A percentile compares a stretch with the other conserved stretches of the same genome.
Evolutionary conservation across 1,139 yeast genomes (phyloP).

Genomic region (Debaryomyces sp.): DNA sequence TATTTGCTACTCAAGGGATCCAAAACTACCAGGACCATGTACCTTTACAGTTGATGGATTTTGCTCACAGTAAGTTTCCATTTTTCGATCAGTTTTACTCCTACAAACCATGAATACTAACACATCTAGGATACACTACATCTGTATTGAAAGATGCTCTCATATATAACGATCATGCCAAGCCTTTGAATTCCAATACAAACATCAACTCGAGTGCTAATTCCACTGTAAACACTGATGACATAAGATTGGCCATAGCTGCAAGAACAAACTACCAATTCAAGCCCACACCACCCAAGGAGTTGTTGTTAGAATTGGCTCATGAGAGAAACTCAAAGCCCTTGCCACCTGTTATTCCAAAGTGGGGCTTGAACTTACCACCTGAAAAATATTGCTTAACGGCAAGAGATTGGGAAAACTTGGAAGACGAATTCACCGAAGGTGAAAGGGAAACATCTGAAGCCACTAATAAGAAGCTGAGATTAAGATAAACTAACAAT

Average conservation of each 20-base stretch:
- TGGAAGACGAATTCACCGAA: slow-evolving; percentile 39
- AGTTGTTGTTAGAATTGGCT: slow-evolving; percentile 84
- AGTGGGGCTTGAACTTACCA: slow-evolving; percentile 92
- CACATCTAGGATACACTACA: slow-evolving; percentile 65
- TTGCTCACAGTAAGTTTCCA: slow-evolving; percentile 65
- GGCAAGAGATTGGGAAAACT: slow-evolving; percentile 68
- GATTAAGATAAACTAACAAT: background rate
- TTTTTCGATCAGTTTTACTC: slow-evolving; percentile 2
- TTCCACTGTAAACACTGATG: slow-evolving; percentile 76
- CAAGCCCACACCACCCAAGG: slow-evolving; percentile 95
- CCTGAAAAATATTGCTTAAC: slow-evolving; percentile 97
- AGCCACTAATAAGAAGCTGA: slow-evolving; percentile 1
- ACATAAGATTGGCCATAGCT: slow-evolving; percentile 87
- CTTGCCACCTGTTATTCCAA: slow-evolving; percentile 87
- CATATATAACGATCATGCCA: slow-evolving; percentile 82
- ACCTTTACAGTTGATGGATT: slow-evolving; percentile 93
- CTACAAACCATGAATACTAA: slow-evolving; percentile 17
- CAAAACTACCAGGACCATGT: slow-evolving; percentile 94
- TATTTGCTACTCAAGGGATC: slow-evolving; percentile 94
- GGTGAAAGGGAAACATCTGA: slow-evolving; percentile 15
- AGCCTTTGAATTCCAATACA: slow-evolving; percentile 35
- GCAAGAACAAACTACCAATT: slow-evolving; percentile 93
- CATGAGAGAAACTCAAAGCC: slow-evolving; percentile 88
- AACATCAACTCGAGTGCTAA: slow-evolving; percentile 40
- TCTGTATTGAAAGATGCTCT: slow-evolving; percentile 88